A percentile compares a stretch with the other conserved stretches of the same genome.
These are phyloP conservation scores for Suhomyces kilbournensis DNA, from an alignment of 805 yeast species.

Conservation along the genomic window DNA sequence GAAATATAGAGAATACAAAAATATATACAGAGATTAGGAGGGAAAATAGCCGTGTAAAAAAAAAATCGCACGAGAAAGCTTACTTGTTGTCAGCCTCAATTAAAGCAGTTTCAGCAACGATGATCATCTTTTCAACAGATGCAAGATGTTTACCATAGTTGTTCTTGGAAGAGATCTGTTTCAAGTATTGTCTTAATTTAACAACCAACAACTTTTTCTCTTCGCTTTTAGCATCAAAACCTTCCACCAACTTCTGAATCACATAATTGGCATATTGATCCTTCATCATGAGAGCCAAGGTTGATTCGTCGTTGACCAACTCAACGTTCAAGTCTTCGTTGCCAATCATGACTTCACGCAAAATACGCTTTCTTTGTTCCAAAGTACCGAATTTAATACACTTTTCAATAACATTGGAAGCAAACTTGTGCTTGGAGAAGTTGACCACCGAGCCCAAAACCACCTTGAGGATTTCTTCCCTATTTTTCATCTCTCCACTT, in stretches of 20 bases:
- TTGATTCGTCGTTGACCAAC: constrained; percentile 57
- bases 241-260: constrained; percentile 88
- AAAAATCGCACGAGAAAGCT: not conserved
- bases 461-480: constrained; percentile 58
- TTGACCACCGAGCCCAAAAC: constrained; percentile 72
- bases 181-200: constrained; percentile 77
- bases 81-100: constrained; percentile 33
- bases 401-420: constrained; percentile 95
- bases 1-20: not conserved
- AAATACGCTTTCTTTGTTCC: constrained; percentile 59
- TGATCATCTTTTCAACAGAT: constrained; percentile 70
- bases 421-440: constrained; percentile 94
- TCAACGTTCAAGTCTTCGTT: constrained; percentile 47
- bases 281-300: constrained; percentile 89
- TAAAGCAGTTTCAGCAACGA: constrained; percentile 50
- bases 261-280: constrained; percentile 98
- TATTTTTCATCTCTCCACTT: constrained; percentile 64
- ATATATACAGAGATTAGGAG: not conserved
- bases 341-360: constrained; percentile 61
- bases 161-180: constrained; percentile 60
- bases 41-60: not conserved
- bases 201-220: constrained; percentile 68
- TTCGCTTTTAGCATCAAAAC: constrained; percentile 56
- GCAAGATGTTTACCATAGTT: constrained; percentile 81
- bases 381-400: constrained; percentile 73